Base-by-base conservation (phyloP, 2,329 filamentous ascomycete species). In the Verticillium dahliae region DNA sequence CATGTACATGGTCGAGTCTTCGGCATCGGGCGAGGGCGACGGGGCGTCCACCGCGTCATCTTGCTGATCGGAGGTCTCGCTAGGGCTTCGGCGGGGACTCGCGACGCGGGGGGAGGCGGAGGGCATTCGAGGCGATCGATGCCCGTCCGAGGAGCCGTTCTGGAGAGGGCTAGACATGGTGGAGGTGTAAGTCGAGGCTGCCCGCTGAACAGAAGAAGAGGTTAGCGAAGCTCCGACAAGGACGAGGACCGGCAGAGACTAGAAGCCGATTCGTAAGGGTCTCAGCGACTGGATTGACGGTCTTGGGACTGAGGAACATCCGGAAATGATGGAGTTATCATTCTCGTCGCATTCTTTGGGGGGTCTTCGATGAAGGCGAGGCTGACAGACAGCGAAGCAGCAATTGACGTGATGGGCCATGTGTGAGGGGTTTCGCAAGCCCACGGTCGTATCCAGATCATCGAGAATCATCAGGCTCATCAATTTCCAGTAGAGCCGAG, bases 21-120 rank as follows among this genome's bases (percentile, higher is more conserved):
- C 76, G 62, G 72, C 73, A 63, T 75, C 74, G 61, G 78, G 71
- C 60, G 75, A 73, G 45, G 76, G 72, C 65, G 80, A 80, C 64
- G 76, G 74, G 70, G 76, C 72, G 66, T 77, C 78, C 69, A 81
- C 78, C 69, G 79, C 77, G 66, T 89, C 85, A n/a, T 50, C 45
- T 71, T 85, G 83, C 68, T 85, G 80, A 70, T 96, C 90, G 69
- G 90, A 92, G 63, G 90, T 81, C 68, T 92, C 90, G 81, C 87
- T 91, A 69, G 92, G 90, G 76, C 84, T 90, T 67, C 82, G 82
- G 64, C 82, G 70, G 62, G 74, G 75, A 64, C 75, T 74, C 65
- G 76, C 73, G 58, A 75, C 69, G 63, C 72, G 18, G 61, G 75
- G 73, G 60, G 71, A 72, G 62, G 71, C 75, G 67, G 80, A 76